Evolutionary conservation across 75 land plant genomes (phyloP), one percentile per base, ranked within the genome.

Genomic region (Selaginella tamariscina): DNA sequence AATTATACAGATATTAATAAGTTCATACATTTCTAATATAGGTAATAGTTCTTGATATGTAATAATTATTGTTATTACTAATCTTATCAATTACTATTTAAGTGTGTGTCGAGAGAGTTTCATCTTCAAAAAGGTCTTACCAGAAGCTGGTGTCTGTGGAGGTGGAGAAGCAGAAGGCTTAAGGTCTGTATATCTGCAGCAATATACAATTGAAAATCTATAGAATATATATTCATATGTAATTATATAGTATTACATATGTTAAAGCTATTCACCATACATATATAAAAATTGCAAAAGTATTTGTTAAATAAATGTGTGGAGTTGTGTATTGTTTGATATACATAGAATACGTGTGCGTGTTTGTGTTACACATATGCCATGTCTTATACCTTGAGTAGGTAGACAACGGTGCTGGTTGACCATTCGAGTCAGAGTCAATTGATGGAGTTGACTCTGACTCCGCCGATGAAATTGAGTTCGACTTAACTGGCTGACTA

Each of bases 91-190:
- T n/a, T n/a, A n/a, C n/a, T n/a, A n/a, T n/a, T n/a, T n/a, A 57
- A 21, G 44, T 24, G 22, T 22, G 11, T 31, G 31, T 22, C 1
- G 39, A 27, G 31, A 54, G 63, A 15, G 27, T 1, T 26, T 73
- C 59, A 8, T n/a, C 27, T 44, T 18, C 13, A 27, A 32, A 65
- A 32, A 56, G 69, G 5, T 33, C 31, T 29, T 67, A 56, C 26
- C 22, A 65, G 74, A 64, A 1, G 15, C 21, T 32, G 78, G 69
- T 1, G 72, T 55, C 56, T 20, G 71, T 22, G 81, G 79, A 49
- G 75, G 67, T 31, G 81, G 81, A 55, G 91, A 82, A 20, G 81
- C 23, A 30, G 91, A 87, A 56, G 91, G 91, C 76, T 87, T 87
- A 67, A 84, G 56, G 49, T 87, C 87, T 63, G 84, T 80, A 55